Percentiles rank a stretch among this genome's conserved stretches.
Evolutionary conservation across 1,284 basidiomycete species (phyloP).

Genomic region (Phlebopus sp.): DNA sequence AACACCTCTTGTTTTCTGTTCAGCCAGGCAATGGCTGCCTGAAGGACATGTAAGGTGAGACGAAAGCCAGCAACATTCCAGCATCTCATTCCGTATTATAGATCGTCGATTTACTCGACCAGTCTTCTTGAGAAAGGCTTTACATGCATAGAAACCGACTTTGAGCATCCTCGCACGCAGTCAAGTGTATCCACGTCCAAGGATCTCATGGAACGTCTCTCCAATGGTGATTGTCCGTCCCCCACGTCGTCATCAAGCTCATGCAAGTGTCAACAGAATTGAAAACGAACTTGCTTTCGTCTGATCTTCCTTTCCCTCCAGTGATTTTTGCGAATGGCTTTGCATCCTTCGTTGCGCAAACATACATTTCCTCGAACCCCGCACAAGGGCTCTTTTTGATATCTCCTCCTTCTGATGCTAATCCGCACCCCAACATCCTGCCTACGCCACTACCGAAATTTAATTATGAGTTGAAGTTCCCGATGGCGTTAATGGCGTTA

Average conservation of each 20-base stretch:
- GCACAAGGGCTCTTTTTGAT: constrained; percentile 60
- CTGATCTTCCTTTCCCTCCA: constrained; percentile 60
- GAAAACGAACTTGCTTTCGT: constrained; percentile 38
- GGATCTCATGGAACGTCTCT: constrained; percentile 39
- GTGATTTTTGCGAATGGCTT: constrained; percentile 48
- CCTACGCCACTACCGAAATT: constrained; percentile 48
- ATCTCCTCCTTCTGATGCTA: constrained; percentile 45
- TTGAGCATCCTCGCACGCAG: constrained; percentile 37
- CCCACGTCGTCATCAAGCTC: not conserved
- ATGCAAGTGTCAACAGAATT: constrained; percentile 34
- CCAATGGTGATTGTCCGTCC: constrained; percentile 35
- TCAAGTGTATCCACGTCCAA: constrained; percentile 28
- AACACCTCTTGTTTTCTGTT: constrained; percentile 51
- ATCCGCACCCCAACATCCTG: constrained; percentile 32
- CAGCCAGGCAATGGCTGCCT: constrained; percentile 39
- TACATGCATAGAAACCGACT: constrained; percentile 55
- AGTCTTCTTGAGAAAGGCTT: constrained; percentile 59
- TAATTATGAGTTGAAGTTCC: constrained; percentile 62
- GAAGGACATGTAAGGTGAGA: constrained; percentile 35
- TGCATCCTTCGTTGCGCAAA: constrained; percentile 57
- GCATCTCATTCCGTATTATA: not conserved
- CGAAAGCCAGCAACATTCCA: not conserved
- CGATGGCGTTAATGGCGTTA: constrained; percentile 51
- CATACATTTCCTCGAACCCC: constrained; percentile 65
- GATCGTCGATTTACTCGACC: constrained; percentile 32